Evolutionary conservation across 768 basidiomycete species (phyloP).

Genomic region (Rossbeevera mucosa): DNA sequence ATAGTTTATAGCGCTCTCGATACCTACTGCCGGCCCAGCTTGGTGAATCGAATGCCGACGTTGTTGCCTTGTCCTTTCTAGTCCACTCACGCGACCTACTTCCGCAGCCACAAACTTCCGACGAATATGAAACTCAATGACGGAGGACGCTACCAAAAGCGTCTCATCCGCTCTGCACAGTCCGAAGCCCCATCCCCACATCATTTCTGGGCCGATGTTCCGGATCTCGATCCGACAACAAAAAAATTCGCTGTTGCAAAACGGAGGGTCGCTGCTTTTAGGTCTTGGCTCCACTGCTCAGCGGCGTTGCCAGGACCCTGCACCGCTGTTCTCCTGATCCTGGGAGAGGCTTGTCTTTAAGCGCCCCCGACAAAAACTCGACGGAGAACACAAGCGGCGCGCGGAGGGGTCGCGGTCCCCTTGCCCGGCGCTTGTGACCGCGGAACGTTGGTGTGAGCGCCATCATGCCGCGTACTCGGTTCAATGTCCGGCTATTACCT

Average conservation of each 20-base stretch:
- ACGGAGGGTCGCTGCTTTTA: conserved; percentile 28
- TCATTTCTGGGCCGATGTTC: conserved; percentile 22
- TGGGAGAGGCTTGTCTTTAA: conserved; percentile 8
- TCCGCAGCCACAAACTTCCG: not conserved
- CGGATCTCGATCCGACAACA: conserved; percentile 26
- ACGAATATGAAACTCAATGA: conserved; percentile 1
- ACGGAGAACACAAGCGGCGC: conserved; percentile 12
- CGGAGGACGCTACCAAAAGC: conserved; percentile 3
- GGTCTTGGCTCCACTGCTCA: conserved; percentile 19
- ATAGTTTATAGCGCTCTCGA: conserved; percentile 23
- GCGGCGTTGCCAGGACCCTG: conserved; percentile 29
- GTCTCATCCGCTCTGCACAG: conserved; percentile 7
- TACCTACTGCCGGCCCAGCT: conserved; percentile 25
- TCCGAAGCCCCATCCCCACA: conserved; percentile 22
- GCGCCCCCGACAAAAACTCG: conserved; percentile 8
- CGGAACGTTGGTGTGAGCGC: not conserved
- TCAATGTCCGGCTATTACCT: not conserved
- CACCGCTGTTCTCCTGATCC: conserved; percentile 11
- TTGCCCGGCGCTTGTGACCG: not conserved
- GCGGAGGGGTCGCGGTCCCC: conserved; percentile 26
- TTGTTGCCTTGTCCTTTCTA: conserved; percentile 16
- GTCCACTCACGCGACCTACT: not conserved
- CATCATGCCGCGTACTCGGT: not conserved
- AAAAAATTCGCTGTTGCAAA: conserved; percentile 24
- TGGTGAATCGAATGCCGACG: conserved; percentile 17